Percentiles rank a stretch among this genome's conserved stretches.
Conservation (phyloP, 2,329 filamentous ascomycete genomes). For the Trichoderma hamatum region DNA sequence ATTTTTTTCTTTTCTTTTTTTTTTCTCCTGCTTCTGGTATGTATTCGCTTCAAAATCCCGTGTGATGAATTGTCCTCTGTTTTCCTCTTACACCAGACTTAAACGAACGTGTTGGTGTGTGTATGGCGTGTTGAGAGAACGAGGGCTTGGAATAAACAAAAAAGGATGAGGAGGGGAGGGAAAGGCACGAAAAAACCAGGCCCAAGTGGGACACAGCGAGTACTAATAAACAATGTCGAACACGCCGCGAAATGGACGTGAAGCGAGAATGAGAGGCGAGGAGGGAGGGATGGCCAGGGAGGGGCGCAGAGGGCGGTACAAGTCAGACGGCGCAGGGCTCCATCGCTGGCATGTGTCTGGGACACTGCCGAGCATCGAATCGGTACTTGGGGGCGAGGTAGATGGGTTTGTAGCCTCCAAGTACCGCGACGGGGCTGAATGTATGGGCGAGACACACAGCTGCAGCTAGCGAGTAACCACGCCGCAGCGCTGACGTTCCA, state of each 20-base stretch:
- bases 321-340: neutral
- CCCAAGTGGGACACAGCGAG: conserved; percentile 20
- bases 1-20: neutral
- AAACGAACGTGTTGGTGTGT: conserved; percentile 8
- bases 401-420: neutral
- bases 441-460: neutral
- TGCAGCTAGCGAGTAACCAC: neutral
- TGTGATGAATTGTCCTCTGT: neutral
- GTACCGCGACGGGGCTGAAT: neutral
- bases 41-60: neutral
- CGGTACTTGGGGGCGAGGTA: neutral
- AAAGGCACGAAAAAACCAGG: conserved; percentile 5
- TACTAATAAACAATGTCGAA: conserved; percentile 23
- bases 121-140: neutral
- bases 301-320: conserved; percentile 9
- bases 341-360: neutral
- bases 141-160: neutral
- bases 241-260: conserved; percentile 14
- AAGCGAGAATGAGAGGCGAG: neutral
- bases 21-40: neutral
- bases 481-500: neutral
- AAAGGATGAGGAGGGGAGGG: conserved; percentile 17
- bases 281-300: neutral
- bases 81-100: neutral
- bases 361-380: neutral